Base-by-base conservation (phyloP, 208 protist species). In the Leishmania guyanensis region DNA sequence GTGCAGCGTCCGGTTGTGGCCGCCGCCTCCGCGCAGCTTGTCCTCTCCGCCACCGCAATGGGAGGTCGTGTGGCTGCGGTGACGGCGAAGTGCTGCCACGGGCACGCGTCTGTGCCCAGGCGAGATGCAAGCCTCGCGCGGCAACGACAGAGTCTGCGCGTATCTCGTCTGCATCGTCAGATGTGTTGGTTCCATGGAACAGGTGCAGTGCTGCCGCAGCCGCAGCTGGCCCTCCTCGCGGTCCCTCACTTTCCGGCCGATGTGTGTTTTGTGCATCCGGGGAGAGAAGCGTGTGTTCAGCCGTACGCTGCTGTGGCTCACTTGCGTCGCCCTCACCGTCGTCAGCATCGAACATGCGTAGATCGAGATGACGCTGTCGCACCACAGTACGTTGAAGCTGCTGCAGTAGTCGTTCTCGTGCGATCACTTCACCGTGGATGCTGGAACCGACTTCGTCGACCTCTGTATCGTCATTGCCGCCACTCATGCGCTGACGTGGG, bases 91-190 rank as follows among this genome's bases (percentile, higher is more conserved):
- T 64, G 74, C 39, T 65, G 4, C 17, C 56, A 17, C 74, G 74
- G 39, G 56, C 66, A 33, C 56, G 56, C 20, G 74, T 20, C 14
- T 26, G 54, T 43, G 74, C 14, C 26, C n/a, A 29, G 36, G 74
- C 74, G 39, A 77, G 54, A 50, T 17, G 43, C 16, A 65, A 51
- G 12, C 56, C 56, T 20, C 56, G 54, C 5, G 56, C n/a, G 3
- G 22, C 22, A 39, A 68, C 74, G 53, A 77, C 74, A 0, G 74
- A 77, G 74, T 77, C 74, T 12, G 74, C 74, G 36, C 74, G 74
- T n/a, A 65, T 66, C 22, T 20, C 74, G 8, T 77, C 53, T 20
- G n/a, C 39, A 36, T 33, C 36, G 33, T 46, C 72, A 43, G 62
- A 10, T 56, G 43, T 26, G 29, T 29, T 36, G 33, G 29, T 5